A percentile compares a stretch with the other conserved stretches of the same genome.
phyloP scores from a whole-genome alignment of 192 early-diverging fungal genomes.

The Nowakowskiella sp. region DNA sequence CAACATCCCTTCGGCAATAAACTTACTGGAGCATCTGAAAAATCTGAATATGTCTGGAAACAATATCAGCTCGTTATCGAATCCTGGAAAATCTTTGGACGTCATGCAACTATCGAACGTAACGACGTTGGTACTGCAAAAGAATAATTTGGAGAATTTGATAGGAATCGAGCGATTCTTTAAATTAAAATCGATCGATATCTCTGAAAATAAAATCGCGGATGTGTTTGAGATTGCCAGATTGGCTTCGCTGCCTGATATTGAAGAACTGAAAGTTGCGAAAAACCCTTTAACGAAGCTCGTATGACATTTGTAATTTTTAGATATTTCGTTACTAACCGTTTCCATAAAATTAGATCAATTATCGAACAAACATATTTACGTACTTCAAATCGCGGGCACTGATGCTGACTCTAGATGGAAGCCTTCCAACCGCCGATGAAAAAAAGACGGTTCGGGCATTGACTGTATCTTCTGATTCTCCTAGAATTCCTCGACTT shows the following conservation, averaged over 20 bases:
- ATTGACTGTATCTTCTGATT: slow-evolving; percentile 17
- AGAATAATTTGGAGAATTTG: slow-evolving; percentile 26
- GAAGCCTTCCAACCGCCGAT: slow-evolving; percentile 14
- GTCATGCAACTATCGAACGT: slow-evolving; percentile 1
- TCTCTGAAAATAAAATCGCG: slow-evolving; percentile 30
- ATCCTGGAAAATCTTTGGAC: slow-evolving; percentile 9
- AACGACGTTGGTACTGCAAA: slow-evolving; percentile 8
- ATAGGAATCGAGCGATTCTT: slow-evolving; percentile 24
- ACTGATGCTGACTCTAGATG: slow-evolving; percentile 24
- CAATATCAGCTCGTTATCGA: slow-evolving; percentile 20
- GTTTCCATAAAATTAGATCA: slow-evolving; percentile 8
- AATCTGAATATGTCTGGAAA: slow-evolving; percentile 16
- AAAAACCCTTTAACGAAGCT: slow-evolving; percentile 32
- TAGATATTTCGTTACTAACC: not conserved
- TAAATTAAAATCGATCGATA: slow-evolving; percentile 16
- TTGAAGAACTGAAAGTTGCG: slow-evolving; percentile 21
- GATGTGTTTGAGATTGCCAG: slow-evolving; percentile 36
- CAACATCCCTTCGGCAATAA: slow-evolving; percentile 5
- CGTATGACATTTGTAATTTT: slow-evolving; percentile 8
- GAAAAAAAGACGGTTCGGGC: slow-evolving; percentile 29
- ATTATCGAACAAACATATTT: slow-evolving; percentile 34
- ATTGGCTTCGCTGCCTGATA: slow-evolving; percentile 14
- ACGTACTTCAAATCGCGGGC: slow-evolving; percentile 36
- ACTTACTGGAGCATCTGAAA: slow-evolving; percentile 10
- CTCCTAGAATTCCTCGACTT: not conserved